A percentile compares a stretch with the other conserved stretches of the same genome.
Evolutionary conservation across 106 monocot genomes (phyloP).

Genomic region (Iris macrosiphon): DNA sequence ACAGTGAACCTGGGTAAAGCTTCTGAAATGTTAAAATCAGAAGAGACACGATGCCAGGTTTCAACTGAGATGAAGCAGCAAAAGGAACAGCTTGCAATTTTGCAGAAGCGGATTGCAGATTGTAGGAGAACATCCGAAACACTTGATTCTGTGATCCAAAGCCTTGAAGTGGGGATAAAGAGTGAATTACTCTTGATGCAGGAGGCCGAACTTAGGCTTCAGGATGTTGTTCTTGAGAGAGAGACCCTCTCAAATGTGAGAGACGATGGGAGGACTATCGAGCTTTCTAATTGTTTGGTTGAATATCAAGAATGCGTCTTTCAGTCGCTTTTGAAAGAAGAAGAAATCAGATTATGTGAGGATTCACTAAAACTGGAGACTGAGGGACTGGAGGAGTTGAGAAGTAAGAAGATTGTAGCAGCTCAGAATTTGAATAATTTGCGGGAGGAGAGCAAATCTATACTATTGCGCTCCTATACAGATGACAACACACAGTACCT

Average conservation of each 20-base stretch:
- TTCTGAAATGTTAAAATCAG: slow-evolving; percentile 54
- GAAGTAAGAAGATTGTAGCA: slow-evolving; percentile 12
- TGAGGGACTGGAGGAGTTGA: slow-evolving; percentile 27
- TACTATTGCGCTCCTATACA: not conserved
- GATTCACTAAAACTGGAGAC: slow-evolving; percentile 20
- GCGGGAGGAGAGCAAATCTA: slow-evolving; percentile 8
- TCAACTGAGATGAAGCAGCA: slow-evolving; percentile 35
- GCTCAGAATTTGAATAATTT: slow-evolving; percentile 18
- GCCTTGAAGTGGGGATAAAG: slow-evolving; percentile 22
- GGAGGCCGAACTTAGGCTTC: slow-evolving; percentile 23
- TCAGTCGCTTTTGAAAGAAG: slow-evolving; percentile 32
- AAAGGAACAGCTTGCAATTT: slow-evolving; percentile 17
- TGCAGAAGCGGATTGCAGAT: slow-evolving; percentile 27
- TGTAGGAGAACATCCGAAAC: slow-evolving; percentile 19
- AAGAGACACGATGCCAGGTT: slow-evolving; percentile 44
- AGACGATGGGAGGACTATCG: slow-evolving; percentile 9
- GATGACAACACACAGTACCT: slow-evolving; percentile 3
- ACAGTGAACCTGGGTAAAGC: slow-evolving; percentile 37
- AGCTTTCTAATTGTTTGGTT: slow-evolving; percentile 26
- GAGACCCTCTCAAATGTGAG: slow-evolving; percentile 26
- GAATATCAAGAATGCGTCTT: slow-evolving; percentile 52
- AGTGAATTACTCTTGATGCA: slow-evolving; percentile 12
- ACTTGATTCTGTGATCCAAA: slow-evolving; percentile 22
- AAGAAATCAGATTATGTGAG: slow-evolving; percentile 35
- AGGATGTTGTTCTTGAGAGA: slow-evolving; percentile 25